Percentiles rank a stretch among this genome's conserved stretches.
Evolutionary conservation across 257 asterid genomes (phyloP).

Genomic region (Solanum acaule): DNA sequence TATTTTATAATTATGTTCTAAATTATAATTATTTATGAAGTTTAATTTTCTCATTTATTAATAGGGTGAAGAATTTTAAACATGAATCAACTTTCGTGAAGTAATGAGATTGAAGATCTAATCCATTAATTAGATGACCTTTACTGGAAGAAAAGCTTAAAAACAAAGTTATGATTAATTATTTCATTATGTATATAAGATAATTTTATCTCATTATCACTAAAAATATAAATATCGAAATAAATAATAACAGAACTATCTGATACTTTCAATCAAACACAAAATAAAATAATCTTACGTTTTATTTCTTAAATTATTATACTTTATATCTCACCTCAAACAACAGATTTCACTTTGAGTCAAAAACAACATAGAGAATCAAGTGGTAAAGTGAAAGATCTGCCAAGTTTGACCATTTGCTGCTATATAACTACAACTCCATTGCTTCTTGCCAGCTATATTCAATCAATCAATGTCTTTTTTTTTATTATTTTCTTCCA

Average conservation of each 20-base stretch:
- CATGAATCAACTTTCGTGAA: neutral
- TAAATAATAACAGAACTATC: rapidly evolving
- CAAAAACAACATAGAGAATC: neutral
- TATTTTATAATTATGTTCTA: neutral
- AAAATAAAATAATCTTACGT: rapidly evolving
- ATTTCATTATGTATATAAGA: too few relatives aligned
- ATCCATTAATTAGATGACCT: neutral
- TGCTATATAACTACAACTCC: neutral
- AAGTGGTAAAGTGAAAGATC: neutral
- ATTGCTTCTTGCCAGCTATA: neutral
- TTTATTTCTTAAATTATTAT: too few relatives aligned
- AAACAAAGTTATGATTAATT: too few relatives aligned
- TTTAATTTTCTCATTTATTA: neutral
- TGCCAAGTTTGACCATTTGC: slow-evolving; percentile 12
- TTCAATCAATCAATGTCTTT: neutral
- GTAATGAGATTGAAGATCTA: neutral
- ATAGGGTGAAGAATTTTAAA: neutral
- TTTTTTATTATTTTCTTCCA: neutral
- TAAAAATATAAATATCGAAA: rapidly evolving
- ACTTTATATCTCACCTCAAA: neutral
- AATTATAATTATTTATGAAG: neutral
- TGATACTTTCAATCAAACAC: too few relatives aligned
- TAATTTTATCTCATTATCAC: neutral
- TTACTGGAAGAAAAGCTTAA: slow-evolving; percentile 2
- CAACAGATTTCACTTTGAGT: neutral